phyloP scores from a whole-genome alignment of 331 rosid genomes.

The Telfairia occidentalis region DNA sequence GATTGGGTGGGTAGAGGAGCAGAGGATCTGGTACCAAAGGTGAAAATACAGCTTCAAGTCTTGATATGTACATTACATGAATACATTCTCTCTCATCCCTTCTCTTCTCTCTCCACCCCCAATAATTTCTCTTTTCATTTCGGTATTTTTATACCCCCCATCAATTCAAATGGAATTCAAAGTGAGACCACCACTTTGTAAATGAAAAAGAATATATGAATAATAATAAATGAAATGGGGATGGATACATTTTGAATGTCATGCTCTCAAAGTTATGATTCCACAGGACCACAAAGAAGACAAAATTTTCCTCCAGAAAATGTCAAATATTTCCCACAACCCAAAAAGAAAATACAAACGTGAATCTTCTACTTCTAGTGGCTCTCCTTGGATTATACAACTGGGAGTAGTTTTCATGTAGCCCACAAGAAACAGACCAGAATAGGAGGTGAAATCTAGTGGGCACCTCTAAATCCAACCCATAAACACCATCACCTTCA shows the following conservation, averaged over 20 bases:
- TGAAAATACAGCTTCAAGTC: conserved; percentile 11
- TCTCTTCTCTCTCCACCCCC: neutral
- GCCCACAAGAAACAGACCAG: conserved; percentile 5
- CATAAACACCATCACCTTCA: neutral
- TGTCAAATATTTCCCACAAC: conserved; percentile 13
- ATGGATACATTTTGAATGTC: conserved; percentile 9
- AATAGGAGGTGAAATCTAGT: conserved; percentile 7
- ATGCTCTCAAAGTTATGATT: conserved; percentile 17
- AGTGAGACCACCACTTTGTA: conserved; percentile 6
- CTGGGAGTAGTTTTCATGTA: conserved; percentile 13
- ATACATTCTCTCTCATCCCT: conserved; percentile 11
- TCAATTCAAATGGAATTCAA: conserved; percentile 1
- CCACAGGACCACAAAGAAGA: conserved; percentile 16
- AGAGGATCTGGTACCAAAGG: conserved; percentile 14
- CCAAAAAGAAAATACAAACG: neutral
- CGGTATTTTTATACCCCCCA: conserved; percentile 7
- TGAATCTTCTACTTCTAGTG: conserved; percentile 10
- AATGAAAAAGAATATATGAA: conserved; percentile 1
- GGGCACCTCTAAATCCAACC: conserved; percentile 8
- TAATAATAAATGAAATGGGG: conserved; percentile 7
- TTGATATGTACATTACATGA: conserved; percentile 14
- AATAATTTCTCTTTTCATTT: conserved; percentile 4
- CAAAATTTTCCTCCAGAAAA: conserved; percentile 7
- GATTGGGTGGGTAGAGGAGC: conserved; percentile 34
- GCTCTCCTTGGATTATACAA: conserved; percentile 3